Percentiles rank a stretch among this genome's conserved stretches.
These are phyloP conservation scores for Xylaria sp. DNA, from an alignment of 2,329 filamentous ascomycete genomes.

Conservation along the genomic window DNA sequence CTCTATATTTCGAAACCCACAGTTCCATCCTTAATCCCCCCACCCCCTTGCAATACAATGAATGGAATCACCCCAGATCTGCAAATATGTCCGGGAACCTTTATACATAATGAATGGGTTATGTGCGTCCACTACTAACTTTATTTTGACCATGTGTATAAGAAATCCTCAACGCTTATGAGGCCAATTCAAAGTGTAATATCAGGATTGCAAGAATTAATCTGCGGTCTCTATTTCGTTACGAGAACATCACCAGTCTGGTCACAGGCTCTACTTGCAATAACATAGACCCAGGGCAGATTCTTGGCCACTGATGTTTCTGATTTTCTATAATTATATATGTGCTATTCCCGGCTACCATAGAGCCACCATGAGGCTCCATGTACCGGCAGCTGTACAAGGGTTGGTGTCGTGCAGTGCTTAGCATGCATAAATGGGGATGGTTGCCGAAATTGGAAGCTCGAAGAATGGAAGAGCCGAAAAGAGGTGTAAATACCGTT, in stretches of 20 bases:
- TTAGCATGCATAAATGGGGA: background rate
- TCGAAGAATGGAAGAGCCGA: background rate
- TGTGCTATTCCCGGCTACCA: background rate
- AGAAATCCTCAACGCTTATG: background rate
- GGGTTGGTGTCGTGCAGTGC: background rate
- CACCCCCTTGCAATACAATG: background rate
- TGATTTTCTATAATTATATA: background rate
- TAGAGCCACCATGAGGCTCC: background rate
- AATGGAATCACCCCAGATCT: conserved; percentile 18
- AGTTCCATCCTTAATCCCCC: conserved; percentile 4
- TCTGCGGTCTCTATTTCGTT: background rate
- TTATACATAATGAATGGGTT: background rate
- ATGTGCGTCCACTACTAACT: background rate
- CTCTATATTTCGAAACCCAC: background rate
- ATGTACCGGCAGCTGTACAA: background rate
- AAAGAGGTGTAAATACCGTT: background rate
- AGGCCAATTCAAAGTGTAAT: background rate
- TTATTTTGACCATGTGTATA: background rate
- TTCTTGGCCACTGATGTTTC: background rate
- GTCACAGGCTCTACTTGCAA: background rate
- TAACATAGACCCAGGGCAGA: background rate
- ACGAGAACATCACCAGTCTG: background rate
- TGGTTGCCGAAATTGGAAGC: conserved; percentile 1
- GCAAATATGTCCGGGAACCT: conserved; percentile 8
- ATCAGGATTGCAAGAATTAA: no score